phyloP scores from a whole-genome alignment of 345 rosid genomes.

The Citrus sp. region DNA sequence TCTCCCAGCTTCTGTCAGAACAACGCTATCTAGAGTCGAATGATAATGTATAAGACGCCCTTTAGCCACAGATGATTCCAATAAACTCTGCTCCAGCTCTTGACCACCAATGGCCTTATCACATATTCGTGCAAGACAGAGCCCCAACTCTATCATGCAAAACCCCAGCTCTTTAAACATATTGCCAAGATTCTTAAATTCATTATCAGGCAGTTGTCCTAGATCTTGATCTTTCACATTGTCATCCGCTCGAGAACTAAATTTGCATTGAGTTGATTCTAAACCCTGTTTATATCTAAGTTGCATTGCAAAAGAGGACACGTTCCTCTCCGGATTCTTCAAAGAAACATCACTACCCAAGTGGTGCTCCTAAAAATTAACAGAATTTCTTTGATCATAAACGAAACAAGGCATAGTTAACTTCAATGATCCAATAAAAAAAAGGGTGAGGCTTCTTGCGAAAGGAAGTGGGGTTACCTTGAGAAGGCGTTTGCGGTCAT shows the following conservation, averaged over 20 bases:
- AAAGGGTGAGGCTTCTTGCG: neutral
- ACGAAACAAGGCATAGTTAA: neutral
- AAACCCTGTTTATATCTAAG: conserved; percentile 39
- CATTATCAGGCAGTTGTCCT: conserved; percentile 22
- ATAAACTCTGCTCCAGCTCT: conserved; percentile 58
- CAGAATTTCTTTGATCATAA: neutral
- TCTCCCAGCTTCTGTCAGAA: conserved; percentile 35
- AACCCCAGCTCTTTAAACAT: conserved; percentile 61
- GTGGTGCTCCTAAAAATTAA: conserved; percentile 49
- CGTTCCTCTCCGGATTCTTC: conserved; percentile 72
- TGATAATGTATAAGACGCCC: conserved; percentile 91
- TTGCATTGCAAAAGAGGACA: conserved; percentile 82
- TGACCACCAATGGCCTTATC: conserved; percentile 72
- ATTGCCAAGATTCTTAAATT: conserved; percentile 48
- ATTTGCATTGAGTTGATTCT: conserved; percentile 22
- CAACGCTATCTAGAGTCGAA: conserved; percentile 48
- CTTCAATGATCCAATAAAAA: neutral
- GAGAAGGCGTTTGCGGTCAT: conserved; percentile 52
- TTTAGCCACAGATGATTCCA: conserved; percentile 77
- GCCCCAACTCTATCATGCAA: conserved; percentile 77
- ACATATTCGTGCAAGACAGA: conserved; percentile 63
- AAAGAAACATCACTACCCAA: conserved; percentile 84
- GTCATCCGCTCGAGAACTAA: neutral
- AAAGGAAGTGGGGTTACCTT: conserved; percentile 37
- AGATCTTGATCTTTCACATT: conserved; percentile 6